Base-by-base conservation (phyloP, 257 asterid species). In the Echium plantagineum region DNA sequence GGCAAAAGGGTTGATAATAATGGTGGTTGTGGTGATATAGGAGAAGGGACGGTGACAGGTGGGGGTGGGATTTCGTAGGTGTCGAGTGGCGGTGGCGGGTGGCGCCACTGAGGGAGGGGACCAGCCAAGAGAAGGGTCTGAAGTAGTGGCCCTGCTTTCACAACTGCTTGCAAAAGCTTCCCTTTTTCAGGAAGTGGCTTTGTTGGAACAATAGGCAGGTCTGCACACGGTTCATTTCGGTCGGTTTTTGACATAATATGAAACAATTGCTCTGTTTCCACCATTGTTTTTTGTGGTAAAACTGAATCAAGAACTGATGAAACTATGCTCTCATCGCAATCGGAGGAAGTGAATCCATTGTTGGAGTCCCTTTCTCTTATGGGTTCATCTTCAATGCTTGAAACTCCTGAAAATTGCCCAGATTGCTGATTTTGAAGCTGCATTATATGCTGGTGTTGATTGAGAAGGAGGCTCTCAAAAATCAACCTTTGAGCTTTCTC, bases 51-150 rank as follows among this genome's bases (percentile, higher is more conserved):
- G 16, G 51, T 67, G 60, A 83, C 75, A 21, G 98, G 94, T n/a
- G 96, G 94, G 0, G 89, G 81, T 9, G 98, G 98, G 67, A 87
- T 87, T 63, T 85, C 90, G 47, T 74, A 73, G 16, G 84, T 24
- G 30, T 86, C 94, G 4, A 90, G 80, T 4, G 94, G 94, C 22
- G 97, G 96, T 18, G 97, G 97, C 19, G 96, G 97, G 86, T 87
- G 95, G 81, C 95, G 87, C 97, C 97, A 90, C 80, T 78, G 89
- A 2, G 97, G 97, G 47, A 90, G 76, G 15, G 95, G 95, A 3
- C 97, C 97, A 49, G 96, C 90, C 53, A 90, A 80, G 61, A 90
- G 77, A 60, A 87, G 87, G n/a, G 89, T 85, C 64, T 90, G 96
- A 12, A 90, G 81, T 9, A 90, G 79, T 6, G 98, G 98, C 17